Evolutionary conservation across 2,329 filamentous ascomycete genomes (phyloP).

Genomic region (Boeremia lycopersici): DNA sequence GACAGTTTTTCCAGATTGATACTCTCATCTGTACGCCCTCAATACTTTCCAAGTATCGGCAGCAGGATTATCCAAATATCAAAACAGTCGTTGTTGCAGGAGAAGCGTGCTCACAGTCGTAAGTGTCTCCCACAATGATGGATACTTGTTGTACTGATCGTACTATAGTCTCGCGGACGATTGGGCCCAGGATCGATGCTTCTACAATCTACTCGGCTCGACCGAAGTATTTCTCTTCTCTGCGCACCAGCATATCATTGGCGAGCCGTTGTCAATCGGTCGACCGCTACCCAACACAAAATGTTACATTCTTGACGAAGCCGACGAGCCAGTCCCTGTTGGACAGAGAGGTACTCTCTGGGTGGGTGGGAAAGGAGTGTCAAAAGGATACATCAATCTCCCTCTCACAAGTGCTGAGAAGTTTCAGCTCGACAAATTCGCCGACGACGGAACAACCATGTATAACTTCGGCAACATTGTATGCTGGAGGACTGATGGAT

Average conservation of each 20-base stretch:
- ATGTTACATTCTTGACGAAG: slow-evolving; percentile 61
- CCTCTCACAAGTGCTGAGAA: slow-evolving; percentile 57
- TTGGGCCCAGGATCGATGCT: slow-evolving; percentile 55
- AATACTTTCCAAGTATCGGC: slow-evolving; percentile 59
- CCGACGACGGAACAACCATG: slow-evolving; percentile 58
- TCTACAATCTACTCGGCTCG: slow-evolving; percentile 63
- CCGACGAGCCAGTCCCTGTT: slow-evolving; percentile 52
- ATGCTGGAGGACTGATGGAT: slow-evolving; percentile 60
- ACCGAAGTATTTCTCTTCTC: slow-evolving; percentile 67
- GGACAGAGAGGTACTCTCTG: slow-evolving; percentile 61
- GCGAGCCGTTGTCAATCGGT: slow-evolving; percentile 59
- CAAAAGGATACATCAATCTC: slow-evolving; percentile 62
- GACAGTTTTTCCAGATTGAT: slow-evolving; percentile 50
- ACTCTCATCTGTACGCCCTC: slow-evolving; percentile 63
- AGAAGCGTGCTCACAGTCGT: slow-evolving; percentile 58
- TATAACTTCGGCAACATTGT: slow-evolving; percentile 67
- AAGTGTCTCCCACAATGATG: slow-evolving; percentile 18
- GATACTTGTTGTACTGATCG: slow-evolving; percentile 2
- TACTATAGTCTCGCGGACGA: slow-evolving; percentile 56
- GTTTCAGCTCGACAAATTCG: slow-evolving; percentile 60
- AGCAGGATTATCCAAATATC: slow-evolving; percentile 57
- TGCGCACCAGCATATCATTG: slow-evolving; percentile 57
- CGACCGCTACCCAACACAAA: slow-evolving; percentile 62
- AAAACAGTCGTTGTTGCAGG: slow-evolving; percentile 61
- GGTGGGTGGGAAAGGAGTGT: slow-evolving; percentile 62